Percentiles rank a stretch among this genome's conserved stretches.
Evolutionary conservation across 1,284 basidiomycete genomes (phyloP).

Genomic region (Inonotus obliquus): DNA sequence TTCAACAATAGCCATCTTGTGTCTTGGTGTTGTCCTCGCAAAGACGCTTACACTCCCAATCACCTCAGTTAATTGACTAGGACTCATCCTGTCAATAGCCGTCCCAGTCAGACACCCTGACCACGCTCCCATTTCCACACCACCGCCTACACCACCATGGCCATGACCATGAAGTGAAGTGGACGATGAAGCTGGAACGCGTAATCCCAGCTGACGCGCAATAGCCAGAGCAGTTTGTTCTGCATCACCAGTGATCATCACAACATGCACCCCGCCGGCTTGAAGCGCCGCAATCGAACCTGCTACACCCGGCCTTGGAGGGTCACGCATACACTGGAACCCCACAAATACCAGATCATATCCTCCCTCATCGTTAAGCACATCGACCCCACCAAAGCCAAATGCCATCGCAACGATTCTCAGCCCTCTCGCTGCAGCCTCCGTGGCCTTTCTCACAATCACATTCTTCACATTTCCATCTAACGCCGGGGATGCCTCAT

Average conservation of each 20-base stretch:
- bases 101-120: conserved; percentile 71
- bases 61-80: conserved; percentile 76
- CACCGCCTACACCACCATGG: conserved; percentile 11
- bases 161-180: no score
- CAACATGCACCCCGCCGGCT: conserved; percentile 85
- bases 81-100: conserved; percentile 81
- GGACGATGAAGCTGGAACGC: conserved; percentile 30
- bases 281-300: conserved; percentile 82
- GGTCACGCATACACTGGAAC: conserved; percentile 94
- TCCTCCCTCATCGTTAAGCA: conserved; percentile 22
- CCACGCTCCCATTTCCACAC: conserved; percentile 23
- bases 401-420: conserved; percentile 90
- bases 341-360: conserved; percentile 82
- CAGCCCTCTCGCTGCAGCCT: conserved; percentile 72
- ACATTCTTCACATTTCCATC: conserved; percentile 62
- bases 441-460: conserved; percentile 67
- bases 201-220: conserved; percentile 84
- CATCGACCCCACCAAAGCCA: conserved; percentile 60
- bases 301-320: conserved; percentile 89
- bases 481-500: conserved; percentile 75
- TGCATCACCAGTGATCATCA: conserved; percentile 98
- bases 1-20: conserved; percentile 96
- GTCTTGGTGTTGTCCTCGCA: conserved; percentile 90
- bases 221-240: conserved; percentile 90
- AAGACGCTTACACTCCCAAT: conserved; percentile 87